phyloP scores from a whole-genome alignment of 2,329 filamentous ascomycete genomes.

The Colletotrichum sp. region DNA sequence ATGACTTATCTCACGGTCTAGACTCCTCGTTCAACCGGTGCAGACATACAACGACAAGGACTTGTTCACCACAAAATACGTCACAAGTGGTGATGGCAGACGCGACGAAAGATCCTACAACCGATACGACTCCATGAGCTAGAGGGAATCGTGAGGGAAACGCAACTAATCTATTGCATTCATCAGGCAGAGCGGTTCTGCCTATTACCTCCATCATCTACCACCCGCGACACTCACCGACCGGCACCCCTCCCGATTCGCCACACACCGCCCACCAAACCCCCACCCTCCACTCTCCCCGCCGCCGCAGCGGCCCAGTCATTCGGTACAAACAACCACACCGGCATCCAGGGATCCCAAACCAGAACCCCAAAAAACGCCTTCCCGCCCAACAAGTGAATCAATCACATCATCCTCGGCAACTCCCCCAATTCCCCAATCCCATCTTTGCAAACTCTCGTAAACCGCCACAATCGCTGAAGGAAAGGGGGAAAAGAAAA shows the following conservation, averaged over 20 bases:
- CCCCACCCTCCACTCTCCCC: not conserved
- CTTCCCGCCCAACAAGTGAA: not conserved
- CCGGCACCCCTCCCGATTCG: not conserved
- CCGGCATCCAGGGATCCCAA: not conserved
- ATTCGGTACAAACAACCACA: not conserved
- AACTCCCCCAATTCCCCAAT: not conserved
- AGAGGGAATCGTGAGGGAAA: not conserved
- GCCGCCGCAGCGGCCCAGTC: not conserved
- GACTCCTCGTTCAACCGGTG: not conserved
- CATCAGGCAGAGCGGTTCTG: not conserved
- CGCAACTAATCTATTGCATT: fast-evolving
- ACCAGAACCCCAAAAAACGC: not conserved
- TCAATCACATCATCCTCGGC: not conserved
- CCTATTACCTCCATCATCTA: not conserved
- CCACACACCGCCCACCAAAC: not conserved
- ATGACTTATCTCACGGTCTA: not conserved
- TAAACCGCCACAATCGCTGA: not conserved
- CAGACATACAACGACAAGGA: not conserved
- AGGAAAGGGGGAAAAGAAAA: not conserved
- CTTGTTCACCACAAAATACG: fast-evolving
- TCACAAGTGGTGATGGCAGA: fast-evolving
- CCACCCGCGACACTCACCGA: not conserved
- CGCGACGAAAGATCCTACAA: not conserved
- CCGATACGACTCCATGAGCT: fast-evolving
- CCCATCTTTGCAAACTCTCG: not conserved